Evolutionary conservation across 805 yeast genomes (phyloP), one percentile per base, ranked within the genome.

Genomic region (Myxozyma neotropica): DNA sequence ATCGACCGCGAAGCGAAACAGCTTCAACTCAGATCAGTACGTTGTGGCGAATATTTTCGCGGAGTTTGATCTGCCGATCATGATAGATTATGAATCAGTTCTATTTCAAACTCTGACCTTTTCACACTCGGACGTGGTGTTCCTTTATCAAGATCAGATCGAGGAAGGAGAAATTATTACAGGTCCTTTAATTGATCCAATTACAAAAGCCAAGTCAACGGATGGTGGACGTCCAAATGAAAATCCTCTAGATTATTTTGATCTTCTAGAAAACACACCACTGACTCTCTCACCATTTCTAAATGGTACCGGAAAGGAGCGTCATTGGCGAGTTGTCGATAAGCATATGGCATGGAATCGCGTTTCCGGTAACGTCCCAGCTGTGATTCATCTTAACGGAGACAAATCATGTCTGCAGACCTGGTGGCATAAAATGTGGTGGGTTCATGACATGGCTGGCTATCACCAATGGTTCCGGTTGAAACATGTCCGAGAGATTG

Each of bases 341-440:
- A 13, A 17, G 21, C 49, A 53, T 17, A 23, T 36, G 13, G 62
- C 56, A 10, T 58, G 62, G 62, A 58, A 58, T 33, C 58, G 62
- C 12, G 47, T 48, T 10, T 27, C 59, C 4, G 59, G 52, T 15
- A 38, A 53, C 35, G 44, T 35, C 5, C 62, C 62, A 1, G 52
- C 45, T 1, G 53, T 58, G 21, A 17, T 58, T 29, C 62, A 58
- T 29, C 51, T 58, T 17, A 58, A 58, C 27, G 62, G 62, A 13
- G 40, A 42, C 42, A 58, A 58, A 27, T 35, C 40, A 2, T n/a
- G 29, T 15, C 42, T 58, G 35, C 8, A 47, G n/a, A 58, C 59
- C 4, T 58, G 62, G 62, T 58, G 62, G 62, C 38, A 50, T 33
- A 43, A 54, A 49, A 54, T 58, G 59, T 58, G 62, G 62, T 58